Evolutionary conservation across 2,329 filamentous ascomycete genomes (phyloP), one percentile per base, ranked within the genome.

Genomic region (Talaromyces atroroseus): DNA sequence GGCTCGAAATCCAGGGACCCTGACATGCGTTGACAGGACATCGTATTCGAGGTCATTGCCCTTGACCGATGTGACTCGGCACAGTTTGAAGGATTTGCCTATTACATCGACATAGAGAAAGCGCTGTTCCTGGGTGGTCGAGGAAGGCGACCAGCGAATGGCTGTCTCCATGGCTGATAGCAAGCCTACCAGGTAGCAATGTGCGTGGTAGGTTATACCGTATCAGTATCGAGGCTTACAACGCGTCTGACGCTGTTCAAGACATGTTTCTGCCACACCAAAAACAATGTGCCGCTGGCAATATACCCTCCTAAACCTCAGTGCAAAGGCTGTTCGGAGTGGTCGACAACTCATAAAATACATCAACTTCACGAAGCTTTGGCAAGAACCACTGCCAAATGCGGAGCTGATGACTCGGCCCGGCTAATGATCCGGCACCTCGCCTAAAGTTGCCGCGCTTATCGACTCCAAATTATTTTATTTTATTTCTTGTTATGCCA

Each of bases 51-150:
- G 63, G 18, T 68, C 71, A 14, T 65, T 67, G 47, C 71, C 68
- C 49, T 70, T 65, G 51, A 73, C 69, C 5, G 66, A 63, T 10
- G 68, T 72, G 51, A 84, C 73, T 60, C 78, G 76, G 66, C 82
- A 84, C 18, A 85, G 74, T 24, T 78, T 80, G 62, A 86, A 76
- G n/a, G 78, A 75, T 61, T 82, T 84, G 14, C 79, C 79, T 21
- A 77, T 76, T 40, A 85, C 80, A 66, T 86, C 83, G 59, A 85
- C 81, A 49, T 83, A 76, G 53, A 86, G 73, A 68, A 86, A 86
- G 45, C 80, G 79, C 59, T 81, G 80, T 49, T 75, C 71, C 62
- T 75, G 66, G 63, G 72, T 66, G 61, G 76, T 78, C 47, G 82
- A 82, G 64, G 80, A 80, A 52, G 81, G 80, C 59, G 83, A 85